Percentiles rank a stretch among this genome's conserved stretches.
Evolutionary conservation across 2,329 filamentous ascomycete species (phyloP).

Genomic region (Periconia sp.): DNA sequence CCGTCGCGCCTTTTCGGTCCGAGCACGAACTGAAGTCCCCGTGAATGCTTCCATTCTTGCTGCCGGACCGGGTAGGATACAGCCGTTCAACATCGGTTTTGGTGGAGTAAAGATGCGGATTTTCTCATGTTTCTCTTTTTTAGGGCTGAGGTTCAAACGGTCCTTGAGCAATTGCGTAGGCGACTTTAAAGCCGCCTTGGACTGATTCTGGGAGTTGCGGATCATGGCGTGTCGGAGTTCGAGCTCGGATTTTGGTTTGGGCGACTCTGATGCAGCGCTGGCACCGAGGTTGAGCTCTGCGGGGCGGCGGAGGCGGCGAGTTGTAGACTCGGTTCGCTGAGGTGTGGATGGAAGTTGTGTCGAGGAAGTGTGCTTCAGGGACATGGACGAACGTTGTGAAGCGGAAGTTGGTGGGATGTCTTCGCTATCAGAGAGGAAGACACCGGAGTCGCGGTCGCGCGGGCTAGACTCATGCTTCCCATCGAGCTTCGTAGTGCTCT

Average conservation of each 20-base stretch:
- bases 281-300: constrained; percentile 36
- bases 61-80: constrained; percentile 35
- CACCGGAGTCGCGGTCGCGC: constrained; percentile 30
- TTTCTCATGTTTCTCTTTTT: constrained; percentile 22
- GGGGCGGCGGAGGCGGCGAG: constrained; percentile 31
- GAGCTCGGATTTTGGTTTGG: constrained; percentile 38
- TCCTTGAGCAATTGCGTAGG: constrained; percentile 39
- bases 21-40: constrained; percentile 33
- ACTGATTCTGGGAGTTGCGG: constrained; percentile 37
- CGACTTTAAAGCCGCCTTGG: constrained; percentile 36
- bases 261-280: constrained; percentile 4
- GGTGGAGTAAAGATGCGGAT: constrained; percentile 34
- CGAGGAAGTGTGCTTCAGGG: constrained; percentile 8
- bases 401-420: constrained; percentile 15
- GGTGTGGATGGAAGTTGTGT: constrained; percentile 8
- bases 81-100: constrained; percentile 30
- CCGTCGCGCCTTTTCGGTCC: constrained; percentile 24
- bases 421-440: constrained; percentile 29
- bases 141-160: constrained; percentile 31
- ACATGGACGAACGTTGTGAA: background rate
- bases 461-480: constrained; percentile 2
- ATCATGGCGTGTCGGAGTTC: constrained; percentile 38
- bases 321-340: constrained; percentile 21
- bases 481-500: background rate
- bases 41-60: constrained; percentile 27